phyloP scores from a whole-genome alignment of 345 rosid species.

The Lepidium sativum region DNA sequence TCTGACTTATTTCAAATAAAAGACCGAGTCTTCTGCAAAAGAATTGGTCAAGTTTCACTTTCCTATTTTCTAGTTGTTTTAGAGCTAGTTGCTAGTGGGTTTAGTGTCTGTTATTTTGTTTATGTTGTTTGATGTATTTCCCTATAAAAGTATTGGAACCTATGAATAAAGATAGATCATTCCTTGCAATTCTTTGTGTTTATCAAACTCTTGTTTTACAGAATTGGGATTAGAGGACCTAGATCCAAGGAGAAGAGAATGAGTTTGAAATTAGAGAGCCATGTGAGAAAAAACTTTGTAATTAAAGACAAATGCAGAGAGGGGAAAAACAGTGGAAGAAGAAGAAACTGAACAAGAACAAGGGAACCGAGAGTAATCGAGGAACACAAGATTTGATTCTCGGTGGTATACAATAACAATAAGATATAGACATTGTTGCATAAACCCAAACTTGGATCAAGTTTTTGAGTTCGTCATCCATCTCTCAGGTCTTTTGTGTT shows the following conservation, averaged over 20 bases:
- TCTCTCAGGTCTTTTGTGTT: neutral
- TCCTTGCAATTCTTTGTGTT: too few relatives aligned
- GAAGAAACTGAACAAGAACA: slow-evolving; percentile 21
- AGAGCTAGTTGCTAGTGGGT: too few relatives aligned
- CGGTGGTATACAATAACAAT: slow-evolving; percentile 20
- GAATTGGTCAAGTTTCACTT: too few relatives aligned
- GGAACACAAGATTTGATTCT: slow-evolving; percentile 19
- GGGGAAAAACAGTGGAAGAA: slow-evolving; percentile 25
- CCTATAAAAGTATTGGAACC: too few relatives aligned
- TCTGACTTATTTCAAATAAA: too few relatives aligned
- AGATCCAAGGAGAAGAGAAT: slow-evolving; percentile 34
- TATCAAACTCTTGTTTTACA: too few relatives aligned
- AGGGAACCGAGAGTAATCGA: slow-evolving; percentile 29
- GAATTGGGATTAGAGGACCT: slow-evolving; percentile 29
- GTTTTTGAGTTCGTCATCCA: slow-evolving; percentile 19
- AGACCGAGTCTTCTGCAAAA: too few relatives aligned
- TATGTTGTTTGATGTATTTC: too few relatives aligned
- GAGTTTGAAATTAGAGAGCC: slow-evolving; percentile 43
- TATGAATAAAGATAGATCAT: too few relatives aligned
- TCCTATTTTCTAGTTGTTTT: too few relatives aligned
- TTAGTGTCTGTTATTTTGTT: too few relatives aligned
- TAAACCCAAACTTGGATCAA: slow-evolving; percentile 1
- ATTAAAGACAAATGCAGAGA: neutral
- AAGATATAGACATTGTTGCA: slow-evolving; percentile 19
- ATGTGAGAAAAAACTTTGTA: slow-evolving; percentile 17